Evolutionary conservation across 2,329 filamentous ascomycete species (phyloP), one percentile per base, ranked within the genome.

Genomic region (Trichoderma oligosporum): DNA sequence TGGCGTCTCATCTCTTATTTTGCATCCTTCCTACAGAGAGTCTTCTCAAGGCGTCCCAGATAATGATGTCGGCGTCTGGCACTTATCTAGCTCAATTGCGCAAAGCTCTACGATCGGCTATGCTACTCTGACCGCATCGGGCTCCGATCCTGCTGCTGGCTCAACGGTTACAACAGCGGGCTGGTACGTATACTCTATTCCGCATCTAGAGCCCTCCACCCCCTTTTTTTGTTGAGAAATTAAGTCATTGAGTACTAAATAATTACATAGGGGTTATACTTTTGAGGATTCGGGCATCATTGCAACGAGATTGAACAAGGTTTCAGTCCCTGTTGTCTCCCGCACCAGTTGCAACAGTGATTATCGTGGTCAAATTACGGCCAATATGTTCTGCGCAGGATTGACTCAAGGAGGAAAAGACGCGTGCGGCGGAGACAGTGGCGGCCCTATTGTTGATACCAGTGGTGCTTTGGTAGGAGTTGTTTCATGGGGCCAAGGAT

Each of bases 321-420:
- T 71, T 36, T 60, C 63, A 9, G 64, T 71, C 6, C 69, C 69
- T 12, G 60, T 70, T 24, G 53, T 71, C 58, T 58, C 60, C 35
- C 69, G 68, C 42, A 22, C 62, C 18, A 60, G 61, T 11, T 71
- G 69, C 62, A 58, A 61, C 38, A 5, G 51, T 7, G 42, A 62
- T 48, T 71, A 71, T 47, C 51, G 61, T 46, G 11, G 44, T 33
- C 18, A 4, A n/a, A 57, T 71, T 56, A 70, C 67, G 46, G 55
- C 54, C 58, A 61, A 62, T 63, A 71, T 70, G 69, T 63, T 71
- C 64, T 71, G 69, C 62, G 69, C 69, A 42, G 69, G 67, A 8
- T 27, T 62, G 8, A 12, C 60, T 2, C 42, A 47, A 4, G 69
- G 69, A 11, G 68, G 66, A 35, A 66, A 64, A 61, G 69, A 71